Conservation (phyloP, 495 filamentous ascomycete species). For the Trichoderma erinaceum region DNA sequence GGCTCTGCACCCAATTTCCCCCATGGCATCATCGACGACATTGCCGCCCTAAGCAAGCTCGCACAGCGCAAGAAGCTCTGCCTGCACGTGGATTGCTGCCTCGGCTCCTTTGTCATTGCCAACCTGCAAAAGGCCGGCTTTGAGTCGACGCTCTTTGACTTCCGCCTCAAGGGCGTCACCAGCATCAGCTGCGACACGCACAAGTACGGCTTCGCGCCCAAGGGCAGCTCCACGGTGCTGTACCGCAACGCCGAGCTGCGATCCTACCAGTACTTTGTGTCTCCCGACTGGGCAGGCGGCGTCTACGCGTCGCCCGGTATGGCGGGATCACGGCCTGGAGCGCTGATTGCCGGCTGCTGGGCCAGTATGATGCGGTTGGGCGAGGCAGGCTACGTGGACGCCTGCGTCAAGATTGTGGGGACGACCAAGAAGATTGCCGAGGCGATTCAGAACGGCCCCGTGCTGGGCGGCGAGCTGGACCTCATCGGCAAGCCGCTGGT, state of each 20-base stretch:
- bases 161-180: constrained; percentile 88
- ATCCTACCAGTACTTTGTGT: constrained; percentile 91
- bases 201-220: constrained; percentile 98
- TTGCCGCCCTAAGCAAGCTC: constrained; percentile 74
- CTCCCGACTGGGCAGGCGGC: constrained; percentile 89
- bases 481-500: constrained; percentile 83
- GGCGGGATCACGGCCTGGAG: constrained; percentile 86
- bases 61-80: constrained; percentile 73
- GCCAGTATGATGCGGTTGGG: constrained; percentile 80
- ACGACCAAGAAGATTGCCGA: constrained; percentile 75
- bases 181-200: constrained; percentile 95
- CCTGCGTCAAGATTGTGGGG: constrained; percentile 83
- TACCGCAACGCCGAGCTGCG: constrained; percentile 77
- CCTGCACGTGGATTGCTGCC: constrained; percentile 94
- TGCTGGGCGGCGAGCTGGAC: constrained; percentile 63
- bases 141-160: constrained; percentile 81
- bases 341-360: constrained; percentile 93
- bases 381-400: constrained; percentile 79
- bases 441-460: constrained; percentile 60
- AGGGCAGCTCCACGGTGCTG: constrained; percentile 86
- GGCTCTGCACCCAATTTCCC: constrained; percentile 96
- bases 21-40: constrained; percentile 96
- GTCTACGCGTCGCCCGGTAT: constrained; percentile 90
- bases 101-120: constrained; percentile 90
- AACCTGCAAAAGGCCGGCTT: constrained; percentile 90